A percentile compares a stretch with the other conserved stretches of the same genome.
Evolutionary conservation across 1,139 yeast species (phyloP).

Genomic region (Pichia sp.): DNA sequence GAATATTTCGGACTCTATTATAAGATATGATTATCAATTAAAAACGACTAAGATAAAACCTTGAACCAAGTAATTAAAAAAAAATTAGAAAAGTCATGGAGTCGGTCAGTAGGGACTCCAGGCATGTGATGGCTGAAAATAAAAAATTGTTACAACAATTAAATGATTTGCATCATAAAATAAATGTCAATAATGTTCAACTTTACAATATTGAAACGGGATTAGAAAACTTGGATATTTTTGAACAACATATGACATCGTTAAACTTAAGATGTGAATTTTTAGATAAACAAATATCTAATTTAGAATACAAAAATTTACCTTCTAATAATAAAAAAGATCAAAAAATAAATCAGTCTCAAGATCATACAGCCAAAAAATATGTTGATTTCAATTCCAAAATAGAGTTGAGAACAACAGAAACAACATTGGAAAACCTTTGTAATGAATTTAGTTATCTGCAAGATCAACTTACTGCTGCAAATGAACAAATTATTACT

Average conservation of each 20-base stretch:
- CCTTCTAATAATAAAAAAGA: constrained; percentile 23
- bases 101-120: constrained; percentile 16
- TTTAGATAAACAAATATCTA: constrained; percentile 35
- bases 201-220: constrained; percentile 18
- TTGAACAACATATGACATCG: constrained; percentile 31
- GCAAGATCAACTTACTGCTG: constrained; percentile 22
- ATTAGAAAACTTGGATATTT: constrained; percentile 26
- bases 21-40: no score
- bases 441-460: constrained; percentile 42
- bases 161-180: constrained; percentile 9
- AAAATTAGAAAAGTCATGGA: not conserved
- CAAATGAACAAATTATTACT: constrained; percentile 15
- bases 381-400: constrained; percentile 4
- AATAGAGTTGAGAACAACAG: constrained; percentile 38
- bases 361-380: not conserved
- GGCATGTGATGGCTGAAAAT: constrained; percentile 15
- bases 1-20: no score
- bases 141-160: constrained; percentile 17
- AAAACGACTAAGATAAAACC: no score
- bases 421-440: constrained; percentile 44
- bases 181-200: constrained; percentile 4
- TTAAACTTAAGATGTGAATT: constrained; percentile 34
- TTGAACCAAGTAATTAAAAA: not conserved
- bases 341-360: not conserved
- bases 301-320: constrained; percentile 28